Percentiles rank a stretch among this genome's conserved stretches.
phyloP scores from a whole-genome alignment of 2,329 filamentous ascomycete genomes.

The Hirsutella thompsonii region DNA sequence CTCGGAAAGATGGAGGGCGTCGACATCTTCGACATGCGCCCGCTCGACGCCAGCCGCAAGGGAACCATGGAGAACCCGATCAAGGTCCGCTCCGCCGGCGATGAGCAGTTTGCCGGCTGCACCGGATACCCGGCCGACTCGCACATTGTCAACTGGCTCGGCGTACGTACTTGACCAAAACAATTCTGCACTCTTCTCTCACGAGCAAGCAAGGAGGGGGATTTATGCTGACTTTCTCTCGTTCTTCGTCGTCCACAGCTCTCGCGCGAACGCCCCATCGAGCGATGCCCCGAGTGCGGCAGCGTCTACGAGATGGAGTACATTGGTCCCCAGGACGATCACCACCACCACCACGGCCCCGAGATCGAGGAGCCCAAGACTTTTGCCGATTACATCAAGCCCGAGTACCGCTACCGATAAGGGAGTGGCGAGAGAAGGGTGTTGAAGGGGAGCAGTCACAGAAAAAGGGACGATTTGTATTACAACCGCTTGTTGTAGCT shows the following conservation, averaged over 20 bases:
- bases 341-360: conserved; percentile 47
- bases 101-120: conserved; percentile 95
- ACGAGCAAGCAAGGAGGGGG: too few relatives aligned
- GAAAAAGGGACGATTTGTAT: conserved; percentile 9
- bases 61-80: conserved; percentile 92
- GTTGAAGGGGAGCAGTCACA: too few relatives aligned
- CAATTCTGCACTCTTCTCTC: too few relatives aligned
- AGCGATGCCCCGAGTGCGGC: conserved; percentile 95
- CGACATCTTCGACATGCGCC: conserved; percentile 97
- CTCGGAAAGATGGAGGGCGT: conserved; percentile 98
- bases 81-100: conserved; percentile 76
- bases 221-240: too few relatives aligned
- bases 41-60: conserved; percentile 78
- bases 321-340: conserved; percentile 68
- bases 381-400: conserved; percentile 90
- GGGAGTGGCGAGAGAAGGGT: not conserved
- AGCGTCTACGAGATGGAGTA: conserved; percentile 98
- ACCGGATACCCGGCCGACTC: conserved; percentile 89
- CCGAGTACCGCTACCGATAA: conserved; percentile 71
- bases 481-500: conserved; percentile 2
- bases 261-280: conserved; percentile 76
- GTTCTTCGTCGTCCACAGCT: conserved; percentile 46
- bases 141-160: conserved; percentile 82
- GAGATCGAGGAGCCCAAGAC: conserved; percentile 82
- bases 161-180: conserved; percentile 41